These are phyloP conservation scores for Dactylellina sp. DNA, from an alignment of 2,329 filamentous ascomycete species.

Conservation along the genomic window DNA sequence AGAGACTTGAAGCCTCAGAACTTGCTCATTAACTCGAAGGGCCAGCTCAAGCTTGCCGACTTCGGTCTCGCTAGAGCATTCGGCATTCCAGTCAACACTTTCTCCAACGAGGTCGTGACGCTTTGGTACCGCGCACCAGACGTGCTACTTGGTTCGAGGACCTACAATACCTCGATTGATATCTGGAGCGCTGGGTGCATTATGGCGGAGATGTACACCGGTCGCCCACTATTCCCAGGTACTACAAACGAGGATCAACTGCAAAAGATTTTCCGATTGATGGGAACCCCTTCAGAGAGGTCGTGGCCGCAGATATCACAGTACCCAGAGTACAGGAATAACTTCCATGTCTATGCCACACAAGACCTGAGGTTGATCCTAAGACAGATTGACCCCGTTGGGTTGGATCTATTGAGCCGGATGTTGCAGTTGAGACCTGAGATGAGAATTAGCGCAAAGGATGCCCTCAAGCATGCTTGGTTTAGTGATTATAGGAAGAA, in stretches of 20 bases:
- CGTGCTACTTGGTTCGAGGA: slow-evolving; percentile 90
- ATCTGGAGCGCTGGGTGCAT: slow-evolving; percentile 99
- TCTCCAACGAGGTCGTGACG: slow-evolving; percentile 97
- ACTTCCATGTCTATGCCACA: slow-evolving; percentile 92
- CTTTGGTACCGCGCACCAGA: slow-evolving; percentile 98
- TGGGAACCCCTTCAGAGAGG: slow-evolving; percentile 96
- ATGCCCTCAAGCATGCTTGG: slow-evolving; percentile 91
- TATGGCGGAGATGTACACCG: slow-evolving; percentile 99
- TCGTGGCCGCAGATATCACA: slow-evolving; percentile 95
- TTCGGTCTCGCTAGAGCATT: slow-evolving; percentile 95
- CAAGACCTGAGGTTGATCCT: slow-evolving; percentile 88
- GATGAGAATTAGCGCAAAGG: slow-evolving; percentile 85
- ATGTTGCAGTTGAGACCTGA: slow-evolving; percentile 96
- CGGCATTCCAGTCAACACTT: slow-evolving; percentile 96
- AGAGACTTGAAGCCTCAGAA: slow-evolving; percentile 97
- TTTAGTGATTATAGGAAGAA: slow-evolving; percentile 73
- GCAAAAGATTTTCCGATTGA: slow-evolving; percentile 95
- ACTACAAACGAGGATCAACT: slow-evolving; percentile 99
- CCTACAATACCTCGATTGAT: slow-evolving; percentile 99
- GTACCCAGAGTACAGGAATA: slow-evolving; percentile 97
- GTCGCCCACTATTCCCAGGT: slow-evolving; percentile 92
- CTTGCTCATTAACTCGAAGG: slow-evolving; percentile 91
- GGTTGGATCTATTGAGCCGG: slow-evolving; percentile 85
- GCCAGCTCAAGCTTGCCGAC: slow-evolving; percentile 89
- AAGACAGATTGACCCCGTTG: slow-evolving; percentile 86